phyloP scores from a whole-genome alignment of 768 basidiomycete genomes.

The Rhizopogon sp. region DNA sequence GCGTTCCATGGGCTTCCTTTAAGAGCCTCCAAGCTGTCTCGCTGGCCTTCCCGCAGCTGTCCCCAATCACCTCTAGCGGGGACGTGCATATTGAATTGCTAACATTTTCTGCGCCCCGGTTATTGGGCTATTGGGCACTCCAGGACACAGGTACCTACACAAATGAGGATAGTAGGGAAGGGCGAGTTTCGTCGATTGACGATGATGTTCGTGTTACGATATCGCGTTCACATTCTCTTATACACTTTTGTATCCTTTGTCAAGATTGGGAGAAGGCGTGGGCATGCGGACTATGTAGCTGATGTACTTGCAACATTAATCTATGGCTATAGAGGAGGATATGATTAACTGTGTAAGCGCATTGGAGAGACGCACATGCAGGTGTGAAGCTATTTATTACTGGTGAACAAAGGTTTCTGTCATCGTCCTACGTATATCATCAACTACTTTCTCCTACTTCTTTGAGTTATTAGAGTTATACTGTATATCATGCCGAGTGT shows the following conservation, averaged over 20 bases:
- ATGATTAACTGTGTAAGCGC: no score
- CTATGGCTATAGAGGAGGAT: no score
- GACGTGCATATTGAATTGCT: neutral
- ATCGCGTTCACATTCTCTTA: neutral
- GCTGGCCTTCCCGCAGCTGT: neutral
- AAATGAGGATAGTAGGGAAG: neutral
- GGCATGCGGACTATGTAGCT: neutral
- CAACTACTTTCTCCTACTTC: no score
- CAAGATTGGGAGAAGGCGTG: neutral
- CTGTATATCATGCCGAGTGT: no score
- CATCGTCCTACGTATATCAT: no score
- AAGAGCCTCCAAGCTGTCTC: conserved; percentile 15
- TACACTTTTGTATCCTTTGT: neutral
- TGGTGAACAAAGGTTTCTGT: no score
- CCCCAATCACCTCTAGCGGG: neutral
- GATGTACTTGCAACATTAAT: no score
- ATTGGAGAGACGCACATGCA: no score
- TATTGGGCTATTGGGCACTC: neutral
- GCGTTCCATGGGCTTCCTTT: conserved; percentile 30
- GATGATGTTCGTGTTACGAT: neutral
- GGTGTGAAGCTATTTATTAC: no score
- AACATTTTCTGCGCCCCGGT: neutral
- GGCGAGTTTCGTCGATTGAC: no score
- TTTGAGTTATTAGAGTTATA: no score
- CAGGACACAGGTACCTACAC: neutral